phyloP scores from a whole-genome alignment of 2,329 filamentous ascomycete species.

The Paraconiothyrium sp. region DNA sequence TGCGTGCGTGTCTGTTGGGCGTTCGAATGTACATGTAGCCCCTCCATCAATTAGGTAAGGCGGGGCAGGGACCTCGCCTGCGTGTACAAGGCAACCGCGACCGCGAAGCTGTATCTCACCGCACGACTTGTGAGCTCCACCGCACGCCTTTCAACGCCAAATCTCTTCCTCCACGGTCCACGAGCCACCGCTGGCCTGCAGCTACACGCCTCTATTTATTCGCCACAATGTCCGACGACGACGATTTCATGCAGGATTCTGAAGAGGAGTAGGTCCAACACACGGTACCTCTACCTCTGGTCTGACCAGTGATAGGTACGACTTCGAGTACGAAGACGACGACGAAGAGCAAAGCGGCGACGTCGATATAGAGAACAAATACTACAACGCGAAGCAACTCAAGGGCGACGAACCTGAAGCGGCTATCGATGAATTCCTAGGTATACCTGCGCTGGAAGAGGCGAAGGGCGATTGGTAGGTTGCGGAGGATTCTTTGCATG shows the following conservation, averaged over 20 bases:
- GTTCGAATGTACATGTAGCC: not conserved
- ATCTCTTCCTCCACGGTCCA: not conserved
- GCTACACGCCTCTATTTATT: conserved; percentile 1
- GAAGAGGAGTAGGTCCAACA: conserved; percentile 75
- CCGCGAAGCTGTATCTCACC: conserved; percentile 13
- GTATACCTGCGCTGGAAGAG: conserved; percentile 80
- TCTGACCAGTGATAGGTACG: conserved; percentile 69
- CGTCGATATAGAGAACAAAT: conserved; percentile 98
- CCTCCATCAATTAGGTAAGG: conserved; percentile 14
- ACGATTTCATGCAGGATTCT: conserved; percentile 94
- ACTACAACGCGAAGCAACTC: conserved; percentile 99
- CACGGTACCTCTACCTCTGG: not conserved
- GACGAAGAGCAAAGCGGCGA: conserved; percentile 89
- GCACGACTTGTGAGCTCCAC: not conserved
- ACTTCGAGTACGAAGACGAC: conserved; percentile 97
- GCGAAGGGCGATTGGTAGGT: conserved; percentile 92
- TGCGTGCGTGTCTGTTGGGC: not conserved
- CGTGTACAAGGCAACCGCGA: conserved; percentile 11
- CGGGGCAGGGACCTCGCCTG: conserved; percentile 7
- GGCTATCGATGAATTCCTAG: conserved; percentile 92
- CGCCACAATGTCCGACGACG: conserved; percentile 75
- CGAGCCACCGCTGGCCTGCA: not conserved
- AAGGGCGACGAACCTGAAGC: conserved; percentile 87
- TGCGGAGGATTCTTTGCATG: conserved; percentile 9
- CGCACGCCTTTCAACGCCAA: not conserved